phyloP scores from a whole-genome alignment of 495 filamentous ascomycete genomes.

The Aspergillus asperescens region DNA sequence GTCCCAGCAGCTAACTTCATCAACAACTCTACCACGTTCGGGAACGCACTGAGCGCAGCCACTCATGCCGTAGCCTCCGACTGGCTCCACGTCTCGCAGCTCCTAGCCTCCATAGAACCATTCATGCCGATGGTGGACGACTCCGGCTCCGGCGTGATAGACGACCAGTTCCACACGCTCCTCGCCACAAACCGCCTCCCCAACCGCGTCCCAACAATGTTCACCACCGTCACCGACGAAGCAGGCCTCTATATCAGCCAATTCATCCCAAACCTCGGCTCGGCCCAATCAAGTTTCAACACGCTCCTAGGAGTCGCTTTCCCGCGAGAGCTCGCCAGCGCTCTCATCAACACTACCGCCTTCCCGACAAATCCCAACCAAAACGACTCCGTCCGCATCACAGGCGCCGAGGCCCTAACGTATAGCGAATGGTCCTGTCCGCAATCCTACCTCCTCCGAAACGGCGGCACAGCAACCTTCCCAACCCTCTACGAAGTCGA shows the following conservation, averaged over 20 bases:
- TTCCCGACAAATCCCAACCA: constrained; percentile 18
- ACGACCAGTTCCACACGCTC: constrained; percentile 29
- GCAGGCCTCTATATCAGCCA: constrained; percentile 18
- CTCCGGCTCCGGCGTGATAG: constrained; percentile 22
- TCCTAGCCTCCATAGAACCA: constrained; percentile 26
- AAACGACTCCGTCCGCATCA: constrained; percentile 19
- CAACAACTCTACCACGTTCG: constrained; percentile 22
- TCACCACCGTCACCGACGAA: constrained; percentile 27
- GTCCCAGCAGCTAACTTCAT: constrained; percentile 24
- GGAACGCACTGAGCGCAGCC: constrained; percentile 6
- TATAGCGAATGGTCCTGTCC: constrained; percentile 28
- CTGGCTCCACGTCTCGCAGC: constrained; percentile 17
- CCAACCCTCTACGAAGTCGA: constrained; percentile 22
- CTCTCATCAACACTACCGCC: constrained; percentile 15
- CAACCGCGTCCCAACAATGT: constrained; percentile 27
- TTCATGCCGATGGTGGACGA: constrained; percentile 29
- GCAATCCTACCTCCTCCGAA: constrained; percentile 23
- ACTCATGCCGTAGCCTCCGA: constrained; percentile 11
- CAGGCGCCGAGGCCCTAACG: constrained; percentile 17
- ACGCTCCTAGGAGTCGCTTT: constrained; percentile 14
- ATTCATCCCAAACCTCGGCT: constrained; percentile 17
- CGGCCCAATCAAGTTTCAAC: constrained; percentile 11
- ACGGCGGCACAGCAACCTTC: constrained; percentile 10
- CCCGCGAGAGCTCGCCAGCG: constrained; percentile 13
- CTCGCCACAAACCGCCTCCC: constrained; percentile 16